Evolutionary conservation across 1,284 basidiomycete species (phyloP).

Genomic region (Ceratobasidium theobromae): DNA sequence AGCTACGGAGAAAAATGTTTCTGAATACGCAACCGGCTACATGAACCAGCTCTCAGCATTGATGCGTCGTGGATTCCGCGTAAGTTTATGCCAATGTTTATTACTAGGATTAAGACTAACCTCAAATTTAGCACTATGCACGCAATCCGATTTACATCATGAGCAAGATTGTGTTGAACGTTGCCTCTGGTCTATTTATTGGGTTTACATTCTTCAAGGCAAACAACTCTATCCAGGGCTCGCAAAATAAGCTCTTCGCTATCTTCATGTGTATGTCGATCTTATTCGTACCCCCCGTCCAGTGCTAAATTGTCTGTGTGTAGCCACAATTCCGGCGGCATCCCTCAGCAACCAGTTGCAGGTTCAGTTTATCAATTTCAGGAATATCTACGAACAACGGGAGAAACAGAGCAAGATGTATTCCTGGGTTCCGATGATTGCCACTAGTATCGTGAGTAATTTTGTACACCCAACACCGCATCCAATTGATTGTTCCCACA

Average conservation of each 20-base stretch:
- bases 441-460: constrained; percentile 8
- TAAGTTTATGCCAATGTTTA: neutral
- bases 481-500: neutral
- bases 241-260: constrained; percentile 79
- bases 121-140: constrained; percentile 49
- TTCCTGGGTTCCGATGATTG: constrained; percentile 69
- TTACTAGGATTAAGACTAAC: neutral
- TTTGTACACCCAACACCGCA: neutral
- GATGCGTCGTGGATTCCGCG: constrained; percentile 53
- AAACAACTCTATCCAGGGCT: constrained; percentile 65
- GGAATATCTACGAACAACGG: constrained; percentile 67
- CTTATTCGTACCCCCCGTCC: neutral
- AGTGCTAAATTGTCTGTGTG: constrained; percentile 49
- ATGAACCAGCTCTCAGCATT: constrained; percentile 55
- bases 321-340: constrained; percentile 51
- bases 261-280: constrained; percentile 47
- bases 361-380: constrained; percentile 48
- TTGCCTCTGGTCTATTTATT: constrained; percentile 57
- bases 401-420: constrained; percentile 79
- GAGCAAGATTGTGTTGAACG: constrained; percentile 59
- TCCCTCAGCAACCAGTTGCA: constrained; percentile 58
- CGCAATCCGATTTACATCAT: constrained; percentile 72
- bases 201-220: constrained; percentile 72
- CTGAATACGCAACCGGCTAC: constrained; percentile 58
- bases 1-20: constrained; percentile 40